Base-by-base conservation (phyloP, 1,284 basidiomycete genomes). In the Sutorius eximius region DNA sequence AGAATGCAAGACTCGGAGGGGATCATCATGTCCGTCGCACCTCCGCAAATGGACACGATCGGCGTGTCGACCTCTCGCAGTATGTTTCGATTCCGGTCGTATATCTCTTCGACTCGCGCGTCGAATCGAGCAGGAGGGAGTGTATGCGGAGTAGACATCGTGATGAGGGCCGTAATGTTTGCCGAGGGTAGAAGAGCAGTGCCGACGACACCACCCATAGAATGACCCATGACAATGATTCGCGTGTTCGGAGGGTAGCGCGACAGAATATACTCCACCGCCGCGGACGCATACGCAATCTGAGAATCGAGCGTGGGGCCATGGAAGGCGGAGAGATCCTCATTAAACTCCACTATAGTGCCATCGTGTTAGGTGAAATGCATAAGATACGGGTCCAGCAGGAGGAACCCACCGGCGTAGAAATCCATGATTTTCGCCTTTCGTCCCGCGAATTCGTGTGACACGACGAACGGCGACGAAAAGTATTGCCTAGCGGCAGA, bases 191-290 rank as follows among this genome's bases (percentile, higher is more conserved):
- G 79, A 12, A 90, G 77, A 3, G 87, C 80, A 1, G 86, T 85
- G 8, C 93, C 93, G 7, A 96, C 93, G 42, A 98, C 77, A 3
- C 97, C 97, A n/a, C 97, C 97, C 97, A 99, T 99, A 13, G 95
- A 98, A 69, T 99, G 96, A 0, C 90, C 96, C 63, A 98, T 76
- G 53, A 99, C 70, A 33, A 90, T 83, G 45, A 98, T 83, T 30
- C 74, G 64, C 0, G 83, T 90, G 34, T 76, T 69, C 2, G 75
- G 59, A 1, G 83, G 83, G 68, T 98, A 98, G 29, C 84, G 74
- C 0, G 84, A 84, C 32, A 94, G 81, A 50, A 99, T 88, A 61
- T 91, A 91, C 5, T 76, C 72, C 47, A 98, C 82, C 7, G 89
- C 87, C 44, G 82, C 77, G 29, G 83, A 79, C 16, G 93, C 81